Percentiles rank a stretch among this genome's conserved stretches.
Conservation (phyloP, 257 asterid species). For the Vinca minor region DNA sequence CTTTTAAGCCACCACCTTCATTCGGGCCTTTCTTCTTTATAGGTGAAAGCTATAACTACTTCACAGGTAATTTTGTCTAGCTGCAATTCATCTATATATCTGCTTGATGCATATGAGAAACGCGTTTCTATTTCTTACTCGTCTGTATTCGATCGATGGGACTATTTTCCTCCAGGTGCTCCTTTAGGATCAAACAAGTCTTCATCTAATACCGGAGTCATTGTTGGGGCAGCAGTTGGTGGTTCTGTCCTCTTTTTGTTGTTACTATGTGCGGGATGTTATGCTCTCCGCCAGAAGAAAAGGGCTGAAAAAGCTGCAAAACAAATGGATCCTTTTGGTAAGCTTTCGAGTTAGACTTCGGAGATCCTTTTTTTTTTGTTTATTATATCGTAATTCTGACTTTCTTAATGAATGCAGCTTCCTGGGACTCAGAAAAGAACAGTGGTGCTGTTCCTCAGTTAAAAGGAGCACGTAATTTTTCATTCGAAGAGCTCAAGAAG, state of each 20-base stretch:
- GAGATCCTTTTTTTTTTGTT: neutral
- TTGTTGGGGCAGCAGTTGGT: slow-evolving; percentile 71
- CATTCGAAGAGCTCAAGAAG: slow-evolving; percentile 72
- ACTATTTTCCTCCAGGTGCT: slow-evolving; percentile 24
- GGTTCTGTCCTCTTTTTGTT: slow-evolving; percentile 44
- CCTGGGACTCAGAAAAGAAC: slow-evolving; percentile 51
- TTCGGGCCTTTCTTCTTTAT: slow-evolving; percentile 70
- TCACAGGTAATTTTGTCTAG: slow-evolving; percentile 32
- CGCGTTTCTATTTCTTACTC: neutral
- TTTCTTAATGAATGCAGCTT: slow-evolving; percentile 39
- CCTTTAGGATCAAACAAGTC: slow-evolving; percentile 22
- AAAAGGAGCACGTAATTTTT: slow-evolving; percentile 57
- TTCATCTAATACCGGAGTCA: slow-evolving; percentile 27
- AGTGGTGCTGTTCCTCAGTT: slow-evolving; percentile 83
- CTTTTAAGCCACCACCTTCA: slow-evolving; percentile 57
- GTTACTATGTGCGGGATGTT: slow-evolving; percentile 52
- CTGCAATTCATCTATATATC: neutral
- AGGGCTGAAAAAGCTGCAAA: slow-evolving; percentile 58
- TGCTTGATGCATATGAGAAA: neutral
- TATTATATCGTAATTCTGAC: slow-evolving; percentile 12
- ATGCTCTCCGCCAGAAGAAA: slow-evolving; percentile 65
- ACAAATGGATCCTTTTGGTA: slow-evolving; percentile 81
- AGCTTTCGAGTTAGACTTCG: slow-evolving; percentile 5
- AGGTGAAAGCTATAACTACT: slow-evolving; percentile 37
- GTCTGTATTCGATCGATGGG: slow-evolving; percentile 4